Percentiles rank a stretch among this genome's conserved stretches.
Conservation (phyloP, 257 asterid genomes). For the Capsicum baccatum region DNA sequence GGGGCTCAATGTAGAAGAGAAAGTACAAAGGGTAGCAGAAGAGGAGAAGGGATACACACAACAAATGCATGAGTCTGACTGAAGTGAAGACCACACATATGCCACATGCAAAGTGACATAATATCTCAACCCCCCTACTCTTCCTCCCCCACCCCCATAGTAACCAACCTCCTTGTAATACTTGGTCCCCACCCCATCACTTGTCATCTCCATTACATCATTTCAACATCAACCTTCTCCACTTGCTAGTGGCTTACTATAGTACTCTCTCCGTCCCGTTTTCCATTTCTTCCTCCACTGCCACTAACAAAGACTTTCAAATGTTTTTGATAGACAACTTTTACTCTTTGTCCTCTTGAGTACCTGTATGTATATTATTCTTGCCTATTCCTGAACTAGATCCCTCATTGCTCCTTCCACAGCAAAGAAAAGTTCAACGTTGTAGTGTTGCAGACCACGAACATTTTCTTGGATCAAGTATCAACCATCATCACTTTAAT, state of each 20-base stretch:
- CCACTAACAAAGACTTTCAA: too few species aligned
- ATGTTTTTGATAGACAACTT: too few species aligned
- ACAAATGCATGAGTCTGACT: constrained; percentile 32
- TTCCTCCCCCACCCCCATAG: too few species aligned
- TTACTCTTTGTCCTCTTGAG: too few species aligned
- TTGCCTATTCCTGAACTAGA: too few species aligned
- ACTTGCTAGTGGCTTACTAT: neutral
- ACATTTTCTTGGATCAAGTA: too few species aligned
- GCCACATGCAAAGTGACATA: constrained; percentile 33
- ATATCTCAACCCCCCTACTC: neutral
- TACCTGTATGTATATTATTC: too few species aligned
- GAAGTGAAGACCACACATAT: constrained; percentile 29
- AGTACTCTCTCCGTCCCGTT: neutral
- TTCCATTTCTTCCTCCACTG: too few species aligned
- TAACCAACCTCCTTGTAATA: neutral
- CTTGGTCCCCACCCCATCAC: neutral
- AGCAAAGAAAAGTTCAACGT: too few species aligned
- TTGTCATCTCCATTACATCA: constrained; percentile 23
- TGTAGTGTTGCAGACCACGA: too few species aligned
- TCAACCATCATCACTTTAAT: too few species aligned
- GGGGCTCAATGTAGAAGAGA: neutral
- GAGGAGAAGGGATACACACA: neutral
- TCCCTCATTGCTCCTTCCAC: too few species aligned
- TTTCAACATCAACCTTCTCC: constrained; percentile 9
- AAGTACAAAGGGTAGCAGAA: neutral